Evolutionary conservation across 2,329 filamentous ascomycete species (phyloP), one percentile per base, ranked within the genome.

Genomic region (Aureobasidium leucospermi): DNA sequence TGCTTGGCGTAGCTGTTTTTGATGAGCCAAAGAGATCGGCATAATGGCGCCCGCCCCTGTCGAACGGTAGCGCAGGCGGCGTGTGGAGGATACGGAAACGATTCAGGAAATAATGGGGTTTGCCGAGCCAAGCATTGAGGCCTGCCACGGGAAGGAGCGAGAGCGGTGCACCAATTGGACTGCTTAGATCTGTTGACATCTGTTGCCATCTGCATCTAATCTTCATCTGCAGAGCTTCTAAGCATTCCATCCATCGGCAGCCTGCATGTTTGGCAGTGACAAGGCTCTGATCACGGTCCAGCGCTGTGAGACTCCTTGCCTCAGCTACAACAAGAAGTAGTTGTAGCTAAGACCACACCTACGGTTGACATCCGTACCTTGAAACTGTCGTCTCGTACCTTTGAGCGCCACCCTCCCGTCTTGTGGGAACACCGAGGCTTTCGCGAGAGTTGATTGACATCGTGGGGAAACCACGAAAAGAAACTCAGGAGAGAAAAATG

Each of bases 401-500:
- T 28, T 31, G 32, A 6, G 10, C 7, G 3, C 15, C 28, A 46
- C n/a, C 43, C 43, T 15, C 29, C 11, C 23, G 34, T 11, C 10
- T 41, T 23, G 15, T 39, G 23, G 28, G 15, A 51, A n/a, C 31
- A 6, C 32, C 47, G 32, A 51, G 46, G 32, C 47, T 51, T 51
- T 51, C 13, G 32, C 47, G 32, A 38, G 23, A 31, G 36, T 31
- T 52, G 34, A 52, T 23, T 38, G 52, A 46, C 52, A 10, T 46
- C 52, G 52, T 32, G 52, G 42, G 52, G 41, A 38, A 56, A 46
- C 10, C 29, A 29, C 29, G 8, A 42, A 55, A 34, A 55, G 15
- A 43, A 43, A 55, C 38, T 42, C 38, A 55, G 51, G 51, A 43
- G 51, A 55, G 23, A 55, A 42, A 6, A 43, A 31, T 55, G 51